Percentiles rank a stretch among this genome's conserved stretches.
Evolutionary conservation across 2,329 filamentous ascomycete genomes (phyloP).

Genomic region (Byssoonygena ceratinophila): DNA sequence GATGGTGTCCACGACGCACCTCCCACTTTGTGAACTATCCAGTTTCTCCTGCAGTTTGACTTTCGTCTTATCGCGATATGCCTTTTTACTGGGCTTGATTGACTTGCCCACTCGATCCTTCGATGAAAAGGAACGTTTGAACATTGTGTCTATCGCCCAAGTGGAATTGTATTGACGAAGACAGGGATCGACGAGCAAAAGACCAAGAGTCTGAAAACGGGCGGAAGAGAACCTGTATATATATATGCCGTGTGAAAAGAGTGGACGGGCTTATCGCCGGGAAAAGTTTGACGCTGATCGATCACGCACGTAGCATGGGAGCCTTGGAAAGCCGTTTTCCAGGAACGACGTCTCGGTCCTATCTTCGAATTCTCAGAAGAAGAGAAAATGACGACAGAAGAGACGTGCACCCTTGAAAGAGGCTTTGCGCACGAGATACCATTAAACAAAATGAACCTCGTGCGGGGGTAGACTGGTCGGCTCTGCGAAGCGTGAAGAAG

Average conservation of each 20-base stretch:
- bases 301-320: slow-evolving; percentile 47
- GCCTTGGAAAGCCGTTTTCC: slow-evolving; percentile 44
- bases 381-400: slow-evolving; percentile 24
- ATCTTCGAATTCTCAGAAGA: slow-evolving; percentile 22
- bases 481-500: slow-evolving; percentile 39
- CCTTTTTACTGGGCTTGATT: slow-evolving; percentile 66
- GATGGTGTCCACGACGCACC: slow-evolving; percentile 27
- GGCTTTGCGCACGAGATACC: slow-evolving; percentile 41
- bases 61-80: slow-evolving; percentile 66
- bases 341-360: slow-evolving; percentile 26
- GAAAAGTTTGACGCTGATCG: slow-evolving; percentile 34
- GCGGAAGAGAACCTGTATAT: slow-evolving; percentile 27
- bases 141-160: slow-evolving; percentile 48
- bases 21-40: slow-evolving; percentile 47
- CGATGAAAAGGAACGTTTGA: slow-evolving; percentile 80
- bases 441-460: slow-evolving; percentile 19
- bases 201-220: slow-evolving; percentile 37
- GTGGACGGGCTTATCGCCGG: slow-evolving; percentile 30
- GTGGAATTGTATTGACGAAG: slow-evolving; percentile 25
- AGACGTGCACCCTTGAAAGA: slow-evolving; percentile 22
- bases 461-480: slow-evolving; percentile 28
- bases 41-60: slow-evolving; percentile 79
- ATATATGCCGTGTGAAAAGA: slow-evolving; percentile 27
- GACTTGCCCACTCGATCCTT: slow-evolving; percentile 83
- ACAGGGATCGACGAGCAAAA: slow-evolving; percentile 20